Conservation (phyloP, 1,284 basidiomycete species). For the Irpex sp. region DNA sequence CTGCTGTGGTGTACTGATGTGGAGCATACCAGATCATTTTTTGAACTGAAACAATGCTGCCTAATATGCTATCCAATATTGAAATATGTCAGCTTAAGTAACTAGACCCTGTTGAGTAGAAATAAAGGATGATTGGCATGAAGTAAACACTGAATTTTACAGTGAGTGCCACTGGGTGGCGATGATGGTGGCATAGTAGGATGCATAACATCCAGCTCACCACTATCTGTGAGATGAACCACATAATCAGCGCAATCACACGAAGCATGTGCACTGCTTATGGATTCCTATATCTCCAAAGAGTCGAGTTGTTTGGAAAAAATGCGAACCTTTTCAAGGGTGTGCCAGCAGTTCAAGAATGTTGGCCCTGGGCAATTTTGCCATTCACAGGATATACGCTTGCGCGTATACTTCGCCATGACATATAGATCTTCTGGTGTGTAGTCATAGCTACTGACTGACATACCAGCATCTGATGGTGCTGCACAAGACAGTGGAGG, state of each 20-base stretch:
- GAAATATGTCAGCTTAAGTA: not conserved
- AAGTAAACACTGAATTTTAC: not conserved
- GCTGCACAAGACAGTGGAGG: no score
- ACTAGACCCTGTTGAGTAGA: not conserved
- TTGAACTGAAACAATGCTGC: not conserved
- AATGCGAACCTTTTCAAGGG: conserved; percentile 1
- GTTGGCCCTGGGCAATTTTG: not conserved
- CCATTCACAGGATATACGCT: conserved; percentile 5
- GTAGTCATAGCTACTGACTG: not conserved
- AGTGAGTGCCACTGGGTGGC: not conserved
- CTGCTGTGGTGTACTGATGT: not conserved
- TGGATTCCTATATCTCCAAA: not conserved
- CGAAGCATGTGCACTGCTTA: not conserved
- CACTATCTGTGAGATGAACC: not conserved
- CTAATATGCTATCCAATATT: not conserved
- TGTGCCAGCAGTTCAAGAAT: conserved; percentile 1
- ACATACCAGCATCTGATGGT: not conserved
- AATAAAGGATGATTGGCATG: not conserved
- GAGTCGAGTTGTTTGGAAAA: conserved; percentile 5
- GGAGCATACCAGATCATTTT: not conserved
- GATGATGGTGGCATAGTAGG: not conserved
- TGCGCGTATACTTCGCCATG: not conserved
- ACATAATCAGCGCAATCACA: not conserved
- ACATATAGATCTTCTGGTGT: not conserved
- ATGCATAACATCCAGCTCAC: not conserved